A percentile compares a stretch with the other conserved stretches of the same genome.
Evolutionary conservation across 345 rosid species (phyloP).

Genomic region (Physaria fendleri): DNA sequence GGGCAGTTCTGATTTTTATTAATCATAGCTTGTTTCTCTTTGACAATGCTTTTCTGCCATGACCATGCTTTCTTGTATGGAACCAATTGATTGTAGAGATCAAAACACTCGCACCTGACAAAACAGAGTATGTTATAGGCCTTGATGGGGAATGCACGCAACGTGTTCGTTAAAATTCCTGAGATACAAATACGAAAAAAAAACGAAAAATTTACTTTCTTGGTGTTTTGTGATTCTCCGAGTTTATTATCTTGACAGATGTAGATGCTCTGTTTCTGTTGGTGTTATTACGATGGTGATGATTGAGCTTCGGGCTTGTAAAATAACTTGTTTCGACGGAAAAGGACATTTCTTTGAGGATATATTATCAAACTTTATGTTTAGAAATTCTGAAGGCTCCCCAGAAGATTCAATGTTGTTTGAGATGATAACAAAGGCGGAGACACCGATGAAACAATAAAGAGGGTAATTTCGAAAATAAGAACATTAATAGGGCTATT

Average conservation of each 20-base stretch:
- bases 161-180: conserved; percentile 34
- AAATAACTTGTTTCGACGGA: no score
- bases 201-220: conserved; percentile 8
- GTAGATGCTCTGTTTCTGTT: no score
- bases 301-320: no score
- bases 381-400: no score
- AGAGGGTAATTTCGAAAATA: no score
- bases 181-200: background rate
- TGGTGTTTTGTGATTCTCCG: conserved; percentile 2
- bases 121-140: background rate
- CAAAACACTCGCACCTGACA: conserved; percentile 61
- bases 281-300: no score
- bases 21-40: conserved; percentile 41
- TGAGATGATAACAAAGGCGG: no score
- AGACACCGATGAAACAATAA: no score
- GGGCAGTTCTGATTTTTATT: conserved; percentile 46
- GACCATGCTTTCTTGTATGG: conserved; percentile 62
- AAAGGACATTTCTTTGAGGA: no score
- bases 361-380: no score
- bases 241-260: conserved; percentile 7
- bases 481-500: no score
- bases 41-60: conserved; percentile 60
- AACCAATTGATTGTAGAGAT: conserved; percentile 50
- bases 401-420: no score
- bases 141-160: background rate